Base-by-base conservation (phyloP, 108 stramenopile species). In the Skeletonema potamos region DNA sequence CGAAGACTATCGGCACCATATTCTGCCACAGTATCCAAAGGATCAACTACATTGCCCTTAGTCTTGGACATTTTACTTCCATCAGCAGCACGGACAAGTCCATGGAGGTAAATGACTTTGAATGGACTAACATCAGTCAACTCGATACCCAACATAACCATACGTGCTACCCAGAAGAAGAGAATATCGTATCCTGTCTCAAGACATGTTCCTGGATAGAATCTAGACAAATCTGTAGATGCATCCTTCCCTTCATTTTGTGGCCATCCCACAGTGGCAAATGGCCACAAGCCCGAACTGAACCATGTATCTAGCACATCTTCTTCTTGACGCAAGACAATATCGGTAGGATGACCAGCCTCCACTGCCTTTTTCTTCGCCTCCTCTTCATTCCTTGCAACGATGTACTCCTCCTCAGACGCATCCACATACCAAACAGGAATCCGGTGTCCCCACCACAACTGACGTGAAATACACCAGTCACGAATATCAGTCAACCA, bases 141-240 rank as follows among this genome's bases (percentile, higher is more conserved):
- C 73, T 97, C 96, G 22, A 96, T 75, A 51, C 98, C 96, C 87
- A 99, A 88, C 96, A 98, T 98, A 55, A 93, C 98, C 99, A 97
- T 97, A 54, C 98, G 87, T 30, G 99, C 99, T n/a, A 99, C 99
- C 99, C 99, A 99, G 77, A 99, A 99, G 84, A 99, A 99, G 6
- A 99, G 71, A 69, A 99, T 99, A 83, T 99, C 99, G 66, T 97
- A 96, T 15, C 99, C 99, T 2, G 99, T 99, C 79, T 99, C 99
- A 62, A 99, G 83, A 63, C 88, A 92, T 3, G 96, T 89, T 20
- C 90, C 87, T 26, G 99, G 98, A 70, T 98, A 99, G 75, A 96
- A 98, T 41, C 85, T 67, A n/a, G 66, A 68, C 9, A 97, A 73
- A 70, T 97, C 96, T 3, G 89, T 85, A 18, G 41, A 29, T 18